These are phyloP conservation scores for Cystoisospora suis DNA, from an alignment of 169 alveolate genomes.

Conservation along the genomic window DNA sequence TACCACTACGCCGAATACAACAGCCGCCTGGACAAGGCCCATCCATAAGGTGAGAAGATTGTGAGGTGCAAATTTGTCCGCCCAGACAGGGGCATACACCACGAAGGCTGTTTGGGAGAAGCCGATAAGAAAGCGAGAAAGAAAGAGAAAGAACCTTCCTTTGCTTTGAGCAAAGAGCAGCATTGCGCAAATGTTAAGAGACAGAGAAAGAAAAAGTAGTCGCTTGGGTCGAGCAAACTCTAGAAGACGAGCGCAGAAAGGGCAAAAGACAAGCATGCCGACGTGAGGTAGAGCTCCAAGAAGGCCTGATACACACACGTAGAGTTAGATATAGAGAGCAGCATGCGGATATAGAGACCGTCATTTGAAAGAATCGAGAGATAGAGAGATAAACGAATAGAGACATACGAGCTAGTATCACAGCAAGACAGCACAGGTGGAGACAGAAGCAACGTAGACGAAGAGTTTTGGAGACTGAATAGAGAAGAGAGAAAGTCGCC, in stretches of 20 bases:
- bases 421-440: too few species aligned
- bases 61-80: slow-evolving; percentile 46
- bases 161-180: not conserved
- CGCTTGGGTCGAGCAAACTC: not conserved
- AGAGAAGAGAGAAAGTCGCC: too few species aligned
- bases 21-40: slow-evolving; percentile 52
- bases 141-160: not conserved
- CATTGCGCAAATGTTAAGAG: not conserved
- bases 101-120: slow-evolving; percentile 38
- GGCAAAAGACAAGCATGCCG: slow-evolving; percentile 10
- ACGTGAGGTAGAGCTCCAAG: slow-evolving; percentile 49
- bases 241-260: slow-evolving; percentile 17
- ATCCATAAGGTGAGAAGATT: slow-evolving; percentile 50
- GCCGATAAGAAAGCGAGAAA: slow-evolving; percentile 44
- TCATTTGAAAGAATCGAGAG: too few species aligned
- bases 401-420: too few species aligned
- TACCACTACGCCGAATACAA: slow-evolving; percentile 54
- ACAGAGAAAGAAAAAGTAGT: not conserved
- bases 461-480: too few species aligned
- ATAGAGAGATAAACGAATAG: too few species aligned
- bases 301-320: slow-evolving; percentile 44
- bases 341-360: too few species aligned
- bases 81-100: slow-evolving; percentile 51
- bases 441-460: too few species aligned
- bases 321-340: too few species aligned